phyloP scores from a whole-genome alignment of 371 early-diverging fungal species.

The Umbelopsis sp. region DNA sequence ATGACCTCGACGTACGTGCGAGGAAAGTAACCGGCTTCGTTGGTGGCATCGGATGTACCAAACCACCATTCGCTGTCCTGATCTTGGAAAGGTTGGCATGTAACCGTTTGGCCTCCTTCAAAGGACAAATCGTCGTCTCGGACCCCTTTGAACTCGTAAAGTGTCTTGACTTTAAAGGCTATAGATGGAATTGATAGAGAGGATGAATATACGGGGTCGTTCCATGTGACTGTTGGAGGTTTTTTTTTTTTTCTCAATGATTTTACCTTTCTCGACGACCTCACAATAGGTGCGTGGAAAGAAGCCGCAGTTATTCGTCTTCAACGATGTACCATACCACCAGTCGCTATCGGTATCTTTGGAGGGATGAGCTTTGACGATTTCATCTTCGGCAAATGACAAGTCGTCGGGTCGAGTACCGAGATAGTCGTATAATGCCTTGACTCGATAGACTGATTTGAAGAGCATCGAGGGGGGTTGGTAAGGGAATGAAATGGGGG shows the following conservation, averaged over 20 bases:
- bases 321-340: slow-evolving; percentile 50
- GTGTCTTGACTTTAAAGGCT: slow-evolving; percentile 51
- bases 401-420: slow-evolving; percentile 55
- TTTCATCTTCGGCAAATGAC: slow-evolving; percentile 46
- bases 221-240: too few relatives aligned
- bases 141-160: slow-evolving; percentile 44
- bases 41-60: slow-evolving; percentile 44
- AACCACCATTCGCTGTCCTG: slow-evolving; percentile 53
- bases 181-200: not conserved
- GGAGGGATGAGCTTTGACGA: slow-evolving; percentile 56
- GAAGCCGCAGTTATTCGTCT: slow-evolving; percentile 39
- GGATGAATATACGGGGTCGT: too few relatives aligned
- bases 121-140: slow-evolving; percentile 52
- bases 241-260: too few relatives aligned
- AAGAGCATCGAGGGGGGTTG: too few relatives aligned
- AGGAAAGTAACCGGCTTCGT: slow-evolving; percentile 45
- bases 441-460: slow-evolving; percentile 42
- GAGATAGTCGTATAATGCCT: slow-evolving; percentile 48
- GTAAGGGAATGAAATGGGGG: too few relatives aligned
- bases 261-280: slow-evolving; percentile 47
- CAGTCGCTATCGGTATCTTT: slow-evolving; percentile 52
- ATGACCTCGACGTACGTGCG: slow-evolving; percentile 45
- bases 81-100: slow-evolving; percentile 56
- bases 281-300: slow-evolving; percentile 54
- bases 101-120: slow-evolving; percentile 45